Evolutionary conservation across 306 rosid genomes (phyloP).

Genomic region (Purshia tridentata): DNA sequence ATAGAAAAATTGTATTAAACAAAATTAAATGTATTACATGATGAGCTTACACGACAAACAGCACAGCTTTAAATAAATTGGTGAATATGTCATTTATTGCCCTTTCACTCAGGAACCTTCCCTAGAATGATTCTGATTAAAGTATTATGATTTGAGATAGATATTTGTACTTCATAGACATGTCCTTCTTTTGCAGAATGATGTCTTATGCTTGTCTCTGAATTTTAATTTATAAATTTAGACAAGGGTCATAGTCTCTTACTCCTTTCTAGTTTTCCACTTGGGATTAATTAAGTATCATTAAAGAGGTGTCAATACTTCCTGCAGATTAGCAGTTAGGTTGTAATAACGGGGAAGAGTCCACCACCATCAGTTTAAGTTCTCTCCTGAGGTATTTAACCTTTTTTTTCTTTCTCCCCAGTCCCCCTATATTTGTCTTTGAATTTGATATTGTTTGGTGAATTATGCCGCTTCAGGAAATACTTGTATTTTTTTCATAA

Average conservation of each 20-base stretch:
- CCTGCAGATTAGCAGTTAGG: not conserved
- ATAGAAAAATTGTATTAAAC: not conserved
- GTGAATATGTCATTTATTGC: not conserved
- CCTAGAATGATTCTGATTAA: not conserved
- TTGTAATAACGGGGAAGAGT: not conserved
- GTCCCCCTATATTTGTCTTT: not conserved
- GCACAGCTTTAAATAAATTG: too few relatives aligned
- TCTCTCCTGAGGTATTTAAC: not conserved
- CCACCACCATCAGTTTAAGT: not conserved
- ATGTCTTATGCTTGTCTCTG: constrained; percentile 5
- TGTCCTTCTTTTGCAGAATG: not conserved
- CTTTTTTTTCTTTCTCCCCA: not conserved
- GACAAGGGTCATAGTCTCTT: not conserved
- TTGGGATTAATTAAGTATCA: not conserved
- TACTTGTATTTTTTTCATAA: not conserved
- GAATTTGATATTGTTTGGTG: too few relatives aligned
- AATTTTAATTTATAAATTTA: not conserved
- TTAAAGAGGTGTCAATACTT: constrained; percentile 1
- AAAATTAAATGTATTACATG: too few relatives aligned
- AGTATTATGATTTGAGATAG: not conserved
- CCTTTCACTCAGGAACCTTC: not conserved
- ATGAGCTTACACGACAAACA: too few relatives aligned
- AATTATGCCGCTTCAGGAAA: not conserved
- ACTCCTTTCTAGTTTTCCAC: not conserved
- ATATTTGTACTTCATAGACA: not conserved